A percentile compares a stretch with the other conserved stretches of the same genome.
Conservation (phyloP, 192 early-diverging fungal genomes). For the Coemansia sp. region DNA sequence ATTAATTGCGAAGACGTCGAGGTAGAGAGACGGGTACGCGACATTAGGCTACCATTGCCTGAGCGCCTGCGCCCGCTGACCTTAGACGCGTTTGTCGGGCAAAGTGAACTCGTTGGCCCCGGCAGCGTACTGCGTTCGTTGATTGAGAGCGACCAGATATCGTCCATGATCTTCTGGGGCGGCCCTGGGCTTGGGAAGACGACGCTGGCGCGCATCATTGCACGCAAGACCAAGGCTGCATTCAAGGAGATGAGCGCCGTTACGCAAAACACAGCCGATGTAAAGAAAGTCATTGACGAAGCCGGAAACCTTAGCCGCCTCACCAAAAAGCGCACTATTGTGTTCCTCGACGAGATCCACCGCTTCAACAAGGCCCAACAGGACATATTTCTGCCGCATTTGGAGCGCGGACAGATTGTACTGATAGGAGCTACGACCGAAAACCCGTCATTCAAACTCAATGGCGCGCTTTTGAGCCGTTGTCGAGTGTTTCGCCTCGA, state of each 20-base stretch:
- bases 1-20: neutral
- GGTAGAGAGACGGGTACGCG: constrained; percentile 22
- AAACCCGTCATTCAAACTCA: constrained; percentile 84
- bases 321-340: constrained; percentile 62
- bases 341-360: constrained; percentile 91
- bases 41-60: constrained; percentile 37
- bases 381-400: constrained; percentile 76
- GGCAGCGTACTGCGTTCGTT: constrained; percentile 62
- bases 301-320: constrained; percentile 59
- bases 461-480: constrained; percentile 74
- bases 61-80: constrained; percentile 48
- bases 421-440: constrained; percentile 79
- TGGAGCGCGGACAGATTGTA: constrained; percentile 73
- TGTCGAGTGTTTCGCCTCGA: constrained; percentile 77
- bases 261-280: constrained; percentile 60
- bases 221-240: constrained; percentile 27
- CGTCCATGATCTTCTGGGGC: constrained; percentile 82
- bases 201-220: constrained; percentile 62
- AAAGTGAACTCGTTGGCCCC: constrained; percentile 66
- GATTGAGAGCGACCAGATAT: constrained; percentile 65
- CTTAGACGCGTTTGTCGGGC: constrained; percentile 72
- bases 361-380: constrained; percentile 89
- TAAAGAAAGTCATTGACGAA: constrained; percentile 70
- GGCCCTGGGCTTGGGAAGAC: constrained; percentile 63
- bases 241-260: constrained; percentile 57